Conservation (phyloP, 192 early-diverging fungal genomes). For the Podila verticillata region DNA sequence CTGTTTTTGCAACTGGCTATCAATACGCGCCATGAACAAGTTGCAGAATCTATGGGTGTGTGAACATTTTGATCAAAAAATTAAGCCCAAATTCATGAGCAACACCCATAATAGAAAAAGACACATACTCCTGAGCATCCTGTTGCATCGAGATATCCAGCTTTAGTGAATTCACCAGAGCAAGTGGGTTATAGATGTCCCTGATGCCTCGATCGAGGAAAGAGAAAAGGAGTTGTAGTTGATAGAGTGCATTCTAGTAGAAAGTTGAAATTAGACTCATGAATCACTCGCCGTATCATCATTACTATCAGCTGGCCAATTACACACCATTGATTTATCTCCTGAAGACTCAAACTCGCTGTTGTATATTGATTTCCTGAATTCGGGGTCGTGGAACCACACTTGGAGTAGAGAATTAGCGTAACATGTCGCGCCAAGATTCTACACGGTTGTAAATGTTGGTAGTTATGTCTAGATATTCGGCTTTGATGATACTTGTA, state of each 20-base stretch:
- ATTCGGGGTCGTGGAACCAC: conserved; percentile 48
- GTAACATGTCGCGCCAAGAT: conserved; percentile 55
- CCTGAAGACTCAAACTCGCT: conserved; percentile 1
- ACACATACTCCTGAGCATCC: conserved; percentile 54
- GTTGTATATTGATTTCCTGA: conserved; percentile 37
- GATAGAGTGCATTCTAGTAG: conserved; percentile 38
- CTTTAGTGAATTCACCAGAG: conserved; percentile 35
- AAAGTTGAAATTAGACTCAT: not conserved
- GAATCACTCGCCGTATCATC: no score
- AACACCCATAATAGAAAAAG: not conserved
- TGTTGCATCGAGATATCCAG: conserved; percentile 46
- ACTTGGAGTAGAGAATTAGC: conserved; percentile 50
- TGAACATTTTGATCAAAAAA: not conserved
- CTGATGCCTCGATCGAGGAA: conserved; percentile 31
- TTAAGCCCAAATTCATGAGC: not conserved
- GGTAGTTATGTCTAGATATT: no score
- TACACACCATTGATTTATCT: conserved; percentile 16
- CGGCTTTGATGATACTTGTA: not conserved
- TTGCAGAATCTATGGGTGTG: conserved; percentile 34
- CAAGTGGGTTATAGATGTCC: conserved; percentile 32
- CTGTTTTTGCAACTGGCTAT: conserved; percentile 35
- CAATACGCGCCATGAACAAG: conserved; percentile 46
- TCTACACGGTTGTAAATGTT: conserved; percentile 13
- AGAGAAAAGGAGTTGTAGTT: conserved; percentile 42
- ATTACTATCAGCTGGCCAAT: no score